Conservation (phyloP, 192 early-diverging fungal species). For the Entomortierella lignicola region DNA sequence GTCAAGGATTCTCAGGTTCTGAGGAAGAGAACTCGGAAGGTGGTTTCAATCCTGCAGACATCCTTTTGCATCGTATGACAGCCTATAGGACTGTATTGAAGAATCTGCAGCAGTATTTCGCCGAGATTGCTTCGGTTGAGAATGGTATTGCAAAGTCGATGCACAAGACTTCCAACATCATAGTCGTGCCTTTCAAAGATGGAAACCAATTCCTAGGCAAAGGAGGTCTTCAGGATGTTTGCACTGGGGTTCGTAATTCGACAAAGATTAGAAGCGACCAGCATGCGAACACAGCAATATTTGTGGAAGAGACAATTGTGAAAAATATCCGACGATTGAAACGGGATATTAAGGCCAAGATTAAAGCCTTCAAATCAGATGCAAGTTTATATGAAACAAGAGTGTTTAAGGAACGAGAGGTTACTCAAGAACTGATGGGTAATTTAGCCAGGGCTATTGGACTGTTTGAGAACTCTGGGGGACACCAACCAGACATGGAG, state of each 20-base stretch:
- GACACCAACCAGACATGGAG: conserved; percentile 25
- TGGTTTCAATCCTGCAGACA: conserved; percentile 52
- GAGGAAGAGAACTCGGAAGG: neutral
- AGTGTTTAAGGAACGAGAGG: conserved; percentile 55
- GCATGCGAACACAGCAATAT: conserved; percentile 44
- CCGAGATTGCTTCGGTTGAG: conserved; percentile 49
- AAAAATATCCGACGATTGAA: conserved; percentile 46
- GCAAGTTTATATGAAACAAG: conserved; percentile 35
- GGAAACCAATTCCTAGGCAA: conserved; percentile 42
- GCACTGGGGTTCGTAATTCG: conserved; percentile 38
- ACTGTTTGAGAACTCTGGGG: conserved; percentile 15
- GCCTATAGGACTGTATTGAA: conserved; percentile 47
- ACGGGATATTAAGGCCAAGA: conserved; percentile 54
- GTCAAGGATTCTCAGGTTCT: neutral
- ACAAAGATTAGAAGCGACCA: conserved; percentile 44
- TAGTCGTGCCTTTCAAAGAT: conserved; percentile 45
- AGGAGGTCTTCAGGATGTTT: conserved; percentile 49
- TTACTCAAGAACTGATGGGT: conserved; percentile 51
- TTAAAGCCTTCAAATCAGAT: conserved; percentile 48
- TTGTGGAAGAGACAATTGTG: conserved; percentile 50
- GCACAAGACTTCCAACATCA: conserved; percentile 27
- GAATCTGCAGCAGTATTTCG: conserved; percentile 49
- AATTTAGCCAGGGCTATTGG: conserved; percentile 48
- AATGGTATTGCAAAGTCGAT: conserved; percentile 18
- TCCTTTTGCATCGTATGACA: conserved; percentile 47